A percentile compares a stretch with the other conserved stretches of the same genome.
Conservation (phyloP, 2,329 filamentous ascomycete species). For the Scortechinia acanthostroma region DNA sequence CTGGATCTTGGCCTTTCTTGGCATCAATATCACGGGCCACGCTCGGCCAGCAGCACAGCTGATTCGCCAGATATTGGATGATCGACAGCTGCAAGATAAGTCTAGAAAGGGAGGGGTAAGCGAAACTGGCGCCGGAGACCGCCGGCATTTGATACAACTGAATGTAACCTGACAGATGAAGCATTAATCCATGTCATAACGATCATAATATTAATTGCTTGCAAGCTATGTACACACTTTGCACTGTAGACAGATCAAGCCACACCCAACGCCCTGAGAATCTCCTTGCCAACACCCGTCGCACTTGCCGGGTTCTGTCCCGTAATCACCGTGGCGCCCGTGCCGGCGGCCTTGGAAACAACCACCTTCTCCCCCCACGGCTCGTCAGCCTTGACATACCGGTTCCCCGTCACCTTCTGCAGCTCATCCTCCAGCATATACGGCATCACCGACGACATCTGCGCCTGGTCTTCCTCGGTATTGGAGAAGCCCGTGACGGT, state of each 20-base stretch:
- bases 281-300: conserved; percentile 27
- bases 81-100: too few relatives aligned
- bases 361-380: conserved; percentile 34
- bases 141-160: too few relatives aligned
- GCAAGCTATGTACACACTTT: background rate
- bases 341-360: conserved; percentile 14
- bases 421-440: conserved; percentile 36
- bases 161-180: background rate
- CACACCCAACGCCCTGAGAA: conserved; percentile 20
- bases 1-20: too few relatives aligned
- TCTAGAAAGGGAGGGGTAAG: too few relatives aligned
- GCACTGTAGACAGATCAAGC: background rate
- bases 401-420: conserved; percentile 24
- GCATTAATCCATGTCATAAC: too few relatives aligned
- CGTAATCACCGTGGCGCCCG: conserved; percentile 29
- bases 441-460: conserved; percentile 28
- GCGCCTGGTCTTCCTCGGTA: conserved; percentile 30
- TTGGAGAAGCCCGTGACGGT: conserved; percentile 37
- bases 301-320: conserved; percentile 37
- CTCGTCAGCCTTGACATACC: conserved; percentile 32
- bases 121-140: too few relatives aligned
- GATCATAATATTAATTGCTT: background rate
- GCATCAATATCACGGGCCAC: too few relatives aligned
- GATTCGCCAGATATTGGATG: too few relatives aligned
- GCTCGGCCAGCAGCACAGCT: too few relatives aligned